Percentiles rank a stretch among this genome's conserved stretches.
Evolutionary conservation across 2,329 filamentous ascomycete species (phyloP).

Genomic region (Epichloe scottii): DNA sequence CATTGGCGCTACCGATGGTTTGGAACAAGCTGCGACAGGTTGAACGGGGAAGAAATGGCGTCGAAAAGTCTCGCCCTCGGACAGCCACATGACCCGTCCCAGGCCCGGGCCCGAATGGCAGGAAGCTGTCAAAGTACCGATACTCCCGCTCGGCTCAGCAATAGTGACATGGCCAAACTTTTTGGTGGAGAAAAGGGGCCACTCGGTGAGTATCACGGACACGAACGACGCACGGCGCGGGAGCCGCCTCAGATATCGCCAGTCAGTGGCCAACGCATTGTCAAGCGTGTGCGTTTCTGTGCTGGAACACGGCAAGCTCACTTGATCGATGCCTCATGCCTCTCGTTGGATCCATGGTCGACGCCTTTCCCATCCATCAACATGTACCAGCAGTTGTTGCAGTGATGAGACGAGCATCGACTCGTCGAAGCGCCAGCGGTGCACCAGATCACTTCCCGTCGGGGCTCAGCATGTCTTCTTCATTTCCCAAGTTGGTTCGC

Average conservation of each 20-base stretch:
- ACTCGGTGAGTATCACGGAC: neutral
- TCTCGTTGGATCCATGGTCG: neutral
- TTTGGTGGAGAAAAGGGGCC: neutral
- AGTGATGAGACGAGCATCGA: neutral
- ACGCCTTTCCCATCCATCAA: neutral
- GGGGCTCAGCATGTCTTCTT: no score
- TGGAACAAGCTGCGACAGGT: neutral
- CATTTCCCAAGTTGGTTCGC: no score
- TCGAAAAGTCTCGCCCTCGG: neutral
- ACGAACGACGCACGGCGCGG: neutral
- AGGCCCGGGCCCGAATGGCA: neutral
- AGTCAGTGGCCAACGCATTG: neutral
- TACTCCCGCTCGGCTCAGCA: neutral
- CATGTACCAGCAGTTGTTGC: neutral
- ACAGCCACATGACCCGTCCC: no score
- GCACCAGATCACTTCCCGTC: no score
- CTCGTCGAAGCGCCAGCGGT: no score
- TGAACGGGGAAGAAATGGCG: neutral
- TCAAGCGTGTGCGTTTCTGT: neutral
- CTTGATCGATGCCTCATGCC: neutral
- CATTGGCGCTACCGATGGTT: neutral
- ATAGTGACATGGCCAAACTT: neutral
- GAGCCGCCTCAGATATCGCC: neutral
- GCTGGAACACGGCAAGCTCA: neutral
- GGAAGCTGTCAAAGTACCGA: neutral